A percentile compares a stretch with the other conserved stretches of the same genome.
phyloP scores from a whole-genome alignment of 2,329 filamentous ascomycete genomes.

The Elsinoe perseae region DNA sequence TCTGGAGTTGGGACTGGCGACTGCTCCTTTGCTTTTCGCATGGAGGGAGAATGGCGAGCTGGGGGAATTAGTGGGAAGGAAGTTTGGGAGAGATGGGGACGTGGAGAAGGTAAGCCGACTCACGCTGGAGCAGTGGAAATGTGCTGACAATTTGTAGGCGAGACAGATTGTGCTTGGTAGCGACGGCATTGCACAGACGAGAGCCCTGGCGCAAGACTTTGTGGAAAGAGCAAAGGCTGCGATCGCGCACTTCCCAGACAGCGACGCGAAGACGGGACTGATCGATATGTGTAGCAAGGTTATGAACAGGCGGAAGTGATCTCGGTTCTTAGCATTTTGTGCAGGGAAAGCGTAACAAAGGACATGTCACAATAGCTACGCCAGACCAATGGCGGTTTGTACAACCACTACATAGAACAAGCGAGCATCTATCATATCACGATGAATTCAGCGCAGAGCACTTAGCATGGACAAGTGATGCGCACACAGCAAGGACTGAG shows the following conservation, averaged over 20 bases:
- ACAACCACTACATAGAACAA: not conserved
- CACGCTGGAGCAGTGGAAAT: not conserved
- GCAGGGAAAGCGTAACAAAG: not conserved
- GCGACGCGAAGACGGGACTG: slow-evolving; percentile 85
- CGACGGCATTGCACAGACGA: slow-evolving; percentile 85
- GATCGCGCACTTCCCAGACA: slow-evolving; percentile 80
- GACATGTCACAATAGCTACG: not conserved
- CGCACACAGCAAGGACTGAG: no score
- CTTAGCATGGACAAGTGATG: no score
- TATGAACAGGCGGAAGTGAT: slow-evolving; percentile 74
- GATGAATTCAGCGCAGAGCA: not conserved
- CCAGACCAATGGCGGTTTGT: not conserved
- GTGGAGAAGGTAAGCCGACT: slow-evolving; percentile 65
- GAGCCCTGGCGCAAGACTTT: slow-evolving; percentile 83
- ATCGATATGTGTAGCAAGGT: slow-evolving; percentile 93
- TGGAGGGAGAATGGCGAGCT: slow-evolving; percentile 76
- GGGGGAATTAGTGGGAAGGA: slow-evolving; percentile 81
- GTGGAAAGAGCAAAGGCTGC: slow-evolving; percentile 78
- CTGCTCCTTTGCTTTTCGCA: slow-evolving; percentile 86
- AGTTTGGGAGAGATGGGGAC: slow-evolving; percentile 78
- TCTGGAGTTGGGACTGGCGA: slow-evolving; percentile 84
- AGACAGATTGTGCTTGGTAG: slow-evolving; percentile 75
- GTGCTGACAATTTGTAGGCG: slow-evolving; percentile 51
- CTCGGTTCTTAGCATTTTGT: slow-evolving; percentile 3
- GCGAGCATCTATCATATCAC: not conserved